Evolutionary conservation across 2,329 filamentous ascomycete species (phyloP), one percentile per base, ranked within the genome.

Genomic region (Thielaviopsis musarum): DNA sequence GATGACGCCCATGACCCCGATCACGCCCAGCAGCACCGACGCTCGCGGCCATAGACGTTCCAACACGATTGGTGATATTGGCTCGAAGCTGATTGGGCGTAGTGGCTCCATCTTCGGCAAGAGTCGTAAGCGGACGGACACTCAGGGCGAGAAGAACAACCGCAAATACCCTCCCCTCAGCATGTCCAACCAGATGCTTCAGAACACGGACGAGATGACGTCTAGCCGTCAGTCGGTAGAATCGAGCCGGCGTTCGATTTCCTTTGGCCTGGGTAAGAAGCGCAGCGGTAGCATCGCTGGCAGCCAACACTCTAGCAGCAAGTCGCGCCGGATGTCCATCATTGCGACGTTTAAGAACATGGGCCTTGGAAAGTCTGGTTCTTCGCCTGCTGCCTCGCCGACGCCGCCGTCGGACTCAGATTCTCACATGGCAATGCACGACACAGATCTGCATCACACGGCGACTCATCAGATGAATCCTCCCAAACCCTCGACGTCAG

Each of bases 151-250:
- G 57, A 64, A 59, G 68, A 83, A 84, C 63, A 74, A 79, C 58
- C 84, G 82, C 69, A 84, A 80, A 64, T 94, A 96, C 67, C 91
- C 91, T 59, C 91, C 91, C 3, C 87, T 91, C 54, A 95, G 90
- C 73, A 94, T 96, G 89, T 81, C 85, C 63, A 85, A 85, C 51
- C 57, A 61, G 17, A 63, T 60, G 61, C 12, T 57, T 17, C 53
- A 62, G 19, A 56, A 54, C 41, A 49, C 56, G 19, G 59, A 63
- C 63, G 76, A 82, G 1, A 81, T 86, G 70, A 75, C 79, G 57
- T 71, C 76, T 13, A 66, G 65, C 0, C 76, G 86, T 54, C 75
- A 76, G 49, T 91, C 87, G 1, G 81, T 87, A 66, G 87, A 91
- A 64, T 90, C 85, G 2, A 75, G 75, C 34, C 80, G 86, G 24